Evolutionary conservation across 208 protist genomes (phyloP).

Genomic region (Leptomonas pyrrhocoris): DNA sequence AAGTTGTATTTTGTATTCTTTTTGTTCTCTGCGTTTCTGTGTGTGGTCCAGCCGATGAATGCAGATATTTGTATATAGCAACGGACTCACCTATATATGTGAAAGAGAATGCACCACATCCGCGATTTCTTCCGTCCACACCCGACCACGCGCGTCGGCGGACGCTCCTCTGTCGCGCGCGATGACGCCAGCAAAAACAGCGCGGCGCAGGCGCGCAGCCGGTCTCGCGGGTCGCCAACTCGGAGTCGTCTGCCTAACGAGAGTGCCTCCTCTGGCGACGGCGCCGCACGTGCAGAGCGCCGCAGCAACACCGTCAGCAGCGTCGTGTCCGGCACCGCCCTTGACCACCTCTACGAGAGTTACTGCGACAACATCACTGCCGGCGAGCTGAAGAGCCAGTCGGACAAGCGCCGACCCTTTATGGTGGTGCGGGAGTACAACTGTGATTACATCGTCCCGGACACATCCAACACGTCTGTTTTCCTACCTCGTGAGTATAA

Average conservation of each 20-base stretch:
- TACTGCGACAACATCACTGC: slow-evolving; percentile 18
- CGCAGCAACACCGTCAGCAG: slow-evolving; percentile 4
- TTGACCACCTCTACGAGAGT: slow-evolving; percentile 25
- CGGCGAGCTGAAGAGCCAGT: slow-evolving; percentile 8
- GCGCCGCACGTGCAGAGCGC: neutral
- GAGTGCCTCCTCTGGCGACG: neutral
- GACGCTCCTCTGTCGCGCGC: neutral
- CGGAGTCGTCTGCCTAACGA: neutral
- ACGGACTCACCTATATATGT: too few species aligned
- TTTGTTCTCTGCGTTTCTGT: too few species aligned
- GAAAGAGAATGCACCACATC: slow-evolving; percentile 17
- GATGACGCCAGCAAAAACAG: neutral
- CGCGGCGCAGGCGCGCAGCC: neutral
- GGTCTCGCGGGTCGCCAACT: slow-evolving; percentile 3
- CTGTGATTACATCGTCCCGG: slow-evolving; percentile 5
- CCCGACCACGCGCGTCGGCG: neutral
- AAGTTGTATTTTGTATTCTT: too few species aligned
- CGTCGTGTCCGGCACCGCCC: neutral
- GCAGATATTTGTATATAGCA: too few species aligned
- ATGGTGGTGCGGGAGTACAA: slow-evolving; percentile 30
- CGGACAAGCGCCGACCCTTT: slow-evolving; percentile 1
- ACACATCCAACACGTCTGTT: neutral
- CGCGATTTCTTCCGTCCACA: slow-evolving; percentile 11
- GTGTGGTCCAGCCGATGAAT: neutral
- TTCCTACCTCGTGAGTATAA: slow-evolving; percentile 19